These are phyloP conservation scores for Macrolepiota albuminosa DNA, from an alignment of 768 basidiomycete genomes.

Conservation along the genomic window DNA sequence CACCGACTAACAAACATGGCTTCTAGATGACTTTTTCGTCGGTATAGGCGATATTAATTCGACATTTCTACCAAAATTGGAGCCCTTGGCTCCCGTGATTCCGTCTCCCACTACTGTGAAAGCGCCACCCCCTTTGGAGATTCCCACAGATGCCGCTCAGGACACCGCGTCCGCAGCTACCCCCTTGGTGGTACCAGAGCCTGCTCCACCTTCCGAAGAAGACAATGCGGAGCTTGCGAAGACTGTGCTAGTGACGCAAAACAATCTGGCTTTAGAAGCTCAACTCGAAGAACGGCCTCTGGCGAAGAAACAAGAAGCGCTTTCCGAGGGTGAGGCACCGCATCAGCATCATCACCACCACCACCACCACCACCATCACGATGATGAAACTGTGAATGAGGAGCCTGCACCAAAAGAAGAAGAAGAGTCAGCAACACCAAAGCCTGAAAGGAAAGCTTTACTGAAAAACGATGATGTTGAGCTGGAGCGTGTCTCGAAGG, in stretches of 20 bases:
- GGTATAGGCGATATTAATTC: constrained; percentile 99
- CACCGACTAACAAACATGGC: not conserved
- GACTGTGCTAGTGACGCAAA: constrained; percentile 61
- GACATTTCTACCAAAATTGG: constrained; percentile 80
- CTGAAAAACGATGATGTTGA: constrained; percentile 87
- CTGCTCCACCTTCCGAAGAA: constrained; percentile 30
- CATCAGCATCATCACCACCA: constrained; percentile 21
- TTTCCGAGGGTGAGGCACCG: constrained; percentile 42
- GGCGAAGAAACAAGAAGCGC: constrained; percentile 81
- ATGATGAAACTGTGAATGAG: constrained; percentile 12
- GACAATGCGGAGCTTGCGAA: constrained; percentile 40
- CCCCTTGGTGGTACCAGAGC: constrained; percentile 13
- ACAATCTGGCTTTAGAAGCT: constrained; percentile 73
- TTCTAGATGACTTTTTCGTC: constrained; percentile 90
- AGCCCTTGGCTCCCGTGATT: constrained; percentile 41
- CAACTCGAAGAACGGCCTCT: constrained; percentile 84
- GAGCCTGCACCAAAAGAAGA: constrained; percentile 17
- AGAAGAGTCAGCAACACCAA: constrained; percentile 17
- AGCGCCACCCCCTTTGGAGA: not conserved
- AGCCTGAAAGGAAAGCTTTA: constrained; percentile 62
- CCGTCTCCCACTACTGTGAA: constrained; percentile 20
- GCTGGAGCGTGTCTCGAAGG: constrained; percentile 71
- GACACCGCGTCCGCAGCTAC: constrained; percentile 8
- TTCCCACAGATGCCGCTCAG: not conserved
- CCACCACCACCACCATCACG: constrained; percentile 17